These are phyloP conservation scores for Lanmaoa rubissima DNA, from an alignment of 768 basidiomycete species.

Conservation along the genomic window DNA sequence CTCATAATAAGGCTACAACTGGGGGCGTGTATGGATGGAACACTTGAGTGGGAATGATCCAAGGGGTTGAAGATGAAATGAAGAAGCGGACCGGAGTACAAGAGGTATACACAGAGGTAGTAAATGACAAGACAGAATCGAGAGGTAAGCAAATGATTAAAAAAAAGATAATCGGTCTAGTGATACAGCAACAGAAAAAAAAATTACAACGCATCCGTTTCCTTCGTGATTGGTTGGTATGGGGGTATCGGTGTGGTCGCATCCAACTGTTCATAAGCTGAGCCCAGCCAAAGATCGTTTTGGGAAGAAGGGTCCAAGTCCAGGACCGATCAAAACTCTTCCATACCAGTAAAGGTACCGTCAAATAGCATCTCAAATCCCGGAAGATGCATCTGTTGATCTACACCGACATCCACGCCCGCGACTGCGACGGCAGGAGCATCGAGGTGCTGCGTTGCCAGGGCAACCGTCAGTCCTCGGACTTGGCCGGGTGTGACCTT, in stretches of 20 bases:
- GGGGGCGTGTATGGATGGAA: not conserved
- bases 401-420: slow-evolving; percentile 1
- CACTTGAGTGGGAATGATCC: not conserved
- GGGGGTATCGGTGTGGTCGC: not conserved
- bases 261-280: not conserved
- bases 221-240: not conserved
- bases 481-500: not conserved
- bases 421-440: slow-evolving; percentile 3
- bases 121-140: not conserved
- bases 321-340: slow-evolving; percentile 7
- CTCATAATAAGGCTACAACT: not conserved
- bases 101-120: not conserved
- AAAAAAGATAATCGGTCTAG: not conserved
- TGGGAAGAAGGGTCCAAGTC: not conserved
- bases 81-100: not conserved
- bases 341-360: slow-evolving; percentile 6
- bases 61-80: no score
- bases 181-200: slow-evolving; percentile 4
- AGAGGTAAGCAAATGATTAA: not conserved
- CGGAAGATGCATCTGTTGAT: slow-evolving; percentile 1
- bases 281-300: not conserved
- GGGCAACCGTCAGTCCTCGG: not conserved
- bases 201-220: not conserved
- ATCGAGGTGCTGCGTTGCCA: slow-evolving; percentile 5
- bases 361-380: slow-evolving; percentile 21